Evolutionary conservation across 2,329 filamentous ascomycete genomes (phyloP), one percentile per base, ranked within the genome.

Genomic region (Knufia fluminis): DNA sequence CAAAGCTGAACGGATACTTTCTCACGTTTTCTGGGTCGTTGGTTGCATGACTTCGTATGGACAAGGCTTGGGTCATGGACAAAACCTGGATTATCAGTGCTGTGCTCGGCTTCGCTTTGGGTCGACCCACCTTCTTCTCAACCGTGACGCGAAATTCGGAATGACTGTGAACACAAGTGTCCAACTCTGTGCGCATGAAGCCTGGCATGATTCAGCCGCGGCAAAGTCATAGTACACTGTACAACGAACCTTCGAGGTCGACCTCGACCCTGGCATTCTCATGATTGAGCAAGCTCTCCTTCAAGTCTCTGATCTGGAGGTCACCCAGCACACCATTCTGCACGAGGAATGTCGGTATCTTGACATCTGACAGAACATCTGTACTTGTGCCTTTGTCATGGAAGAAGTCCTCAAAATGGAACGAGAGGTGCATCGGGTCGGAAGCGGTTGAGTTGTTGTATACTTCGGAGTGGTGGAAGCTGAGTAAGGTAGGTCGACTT

Each of bases 61-160:
- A 36, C 43, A 46, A 46, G 23, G 43, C 43, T 24, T 46, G 43
- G 16, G 43, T 46, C 43, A 46, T 46, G 7, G 28, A 46, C 14
- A 46, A 38, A 17, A 46, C 22, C 43, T 46, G 23, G 10, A 10
- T n/a, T 8, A 24, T 26, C 36, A 17, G n/a, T 28, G 6, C 12
- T 12, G 12, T 12, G 6, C 12, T 28, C 26, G 12, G n/a, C 26
- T 6, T 6, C 6, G 16, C 10, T 16, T 7, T 22, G 32, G 3
- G 9, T 35, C 31, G 2, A 16, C 43, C 23, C 12, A 36, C 43
- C 43, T 46, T 36, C 19, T 46, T 46, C 28, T 46, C 43, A 7
- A 36, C 20, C 4, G 16, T 36, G 4, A 46, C 17, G 6, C 43
- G 43, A 36, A 36, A 35, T 7, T 35, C 28, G 7, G 43, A 35